Base-by-base conservation (phyloP, 2,329 filamentous ascomycete species). In the Cladophialophora bantiana region DNA sequence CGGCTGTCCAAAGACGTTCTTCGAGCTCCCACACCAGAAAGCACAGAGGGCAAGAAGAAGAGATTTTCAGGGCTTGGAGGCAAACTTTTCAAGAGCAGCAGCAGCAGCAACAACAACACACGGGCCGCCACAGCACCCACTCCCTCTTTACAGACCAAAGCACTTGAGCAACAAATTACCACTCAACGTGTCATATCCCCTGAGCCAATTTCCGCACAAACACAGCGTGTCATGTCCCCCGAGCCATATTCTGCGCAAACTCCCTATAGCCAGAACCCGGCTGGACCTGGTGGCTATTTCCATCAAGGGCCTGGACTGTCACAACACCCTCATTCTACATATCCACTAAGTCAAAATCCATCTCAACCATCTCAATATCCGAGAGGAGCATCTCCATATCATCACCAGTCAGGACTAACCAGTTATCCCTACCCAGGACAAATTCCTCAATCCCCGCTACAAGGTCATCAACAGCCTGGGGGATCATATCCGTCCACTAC, bases 11-110 rank as follows among this genome's bases (percentile, higher is more conserved):
- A 38, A 20, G 59, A 69, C 40, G 13, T 65, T 5, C 18, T 65
- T 12, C n/a, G 55, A 52, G 60, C 56, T 12, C 35, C 66, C 1
- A 65, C 63, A 10, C 45, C 66, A 48, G 66, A 70, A 15, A 26
- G 26, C 7, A 6, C 52, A 32, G 68, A 71, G 42, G 61, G 20
- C 12, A 72, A 68, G 56, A 72, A 69, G 67, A 72, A 71, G 55
- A 57, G 70, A 15, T 72, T 71, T 34, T 72, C 70, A 4, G 70
- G 66, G 3, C 34, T 71, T 26, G 68, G 68, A 42, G 59, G 56
- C 20, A 54, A 56, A 42, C 52, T 72, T 4, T 70, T 67, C 59
- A 66, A 66, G 55, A 65, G 58, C 40, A 62, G 68, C 45, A 64
- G 64, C 55, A 65, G 3, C 26, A 26, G n/a, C 36, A 34, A 59